phyloP scores from a whole-genome alignment of 345 rosid genomes.

The Brassica incana region DNA sequence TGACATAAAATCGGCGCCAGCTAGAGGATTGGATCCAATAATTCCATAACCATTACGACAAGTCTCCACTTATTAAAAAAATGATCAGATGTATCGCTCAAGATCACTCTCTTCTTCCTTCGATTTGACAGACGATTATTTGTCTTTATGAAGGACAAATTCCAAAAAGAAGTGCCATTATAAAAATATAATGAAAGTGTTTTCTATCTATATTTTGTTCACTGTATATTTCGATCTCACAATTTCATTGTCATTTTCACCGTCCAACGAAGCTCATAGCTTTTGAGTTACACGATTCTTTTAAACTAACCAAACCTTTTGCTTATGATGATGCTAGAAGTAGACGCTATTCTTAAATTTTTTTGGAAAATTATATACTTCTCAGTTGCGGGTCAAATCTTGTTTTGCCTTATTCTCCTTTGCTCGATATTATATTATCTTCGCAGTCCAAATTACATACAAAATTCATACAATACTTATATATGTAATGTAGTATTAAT shows the following conservation, averaged over 20 bases:
- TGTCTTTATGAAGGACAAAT: not conserved
- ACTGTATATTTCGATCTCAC: not conserved
- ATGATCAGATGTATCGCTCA: not conserved
- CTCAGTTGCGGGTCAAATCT: not conserved
- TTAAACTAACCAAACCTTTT: not conserved
- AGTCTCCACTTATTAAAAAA: not conserved
- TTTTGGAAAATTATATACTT: not conserved
- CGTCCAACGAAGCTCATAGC: constrained; percentile 24
- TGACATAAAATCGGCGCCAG: constrained; percentile 25
- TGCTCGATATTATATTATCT: not conserved
- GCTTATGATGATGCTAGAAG: not conserved
- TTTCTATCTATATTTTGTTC: not conserved
- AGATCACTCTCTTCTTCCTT: constrained; percentile 10
- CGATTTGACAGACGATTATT: constrained; percentile 19
- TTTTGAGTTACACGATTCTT: not conserved
- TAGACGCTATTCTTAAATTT: not conserved
- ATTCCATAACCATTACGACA: not conserved
- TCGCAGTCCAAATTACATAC: not conserved
- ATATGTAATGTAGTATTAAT: no score
- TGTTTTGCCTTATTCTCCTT: not conserved
- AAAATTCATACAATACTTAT: not conserved
- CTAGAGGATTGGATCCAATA: not conserved
- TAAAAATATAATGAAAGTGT: not conserved
- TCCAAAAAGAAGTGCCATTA: not conserved
- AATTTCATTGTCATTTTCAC: constrained; percentile 17